Conservation (phyloP, 2,329 filamentous ascomycete species). For the Bipolaris sorokiniana region DNA sequence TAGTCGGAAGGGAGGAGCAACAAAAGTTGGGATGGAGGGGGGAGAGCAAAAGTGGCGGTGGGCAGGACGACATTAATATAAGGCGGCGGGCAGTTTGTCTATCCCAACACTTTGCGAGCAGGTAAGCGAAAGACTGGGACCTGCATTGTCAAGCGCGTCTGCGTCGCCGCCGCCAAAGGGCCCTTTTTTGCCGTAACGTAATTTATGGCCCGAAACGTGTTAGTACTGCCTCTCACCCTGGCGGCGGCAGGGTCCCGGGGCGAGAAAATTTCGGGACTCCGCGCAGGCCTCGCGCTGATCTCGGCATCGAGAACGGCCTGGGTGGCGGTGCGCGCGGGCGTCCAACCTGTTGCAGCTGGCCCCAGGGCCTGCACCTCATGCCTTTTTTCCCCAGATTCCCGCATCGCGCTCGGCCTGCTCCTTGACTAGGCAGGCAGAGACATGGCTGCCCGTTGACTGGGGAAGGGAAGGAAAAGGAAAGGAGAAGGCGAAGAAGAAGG, state of each 20-base stretch:
- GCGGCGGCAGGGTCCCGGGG: slow-evolving; percentile 24
- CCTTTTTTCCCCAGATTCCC: slow-evolving; percentile 32
- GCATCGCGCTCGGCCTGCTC: not conserved
- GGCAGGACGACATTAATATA: slow-evolving; percentile 15
- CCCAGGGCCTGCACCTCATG: not conserved
- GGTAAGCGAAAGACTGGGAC: slow-evolving; percentile 43
- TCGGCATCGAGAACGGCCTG: slow-evolving; percentile 26
- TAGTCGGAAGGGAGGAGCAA: slow-evolving; percentile 16
- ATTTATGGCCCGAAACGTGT: slow-evolving; percentile 29
- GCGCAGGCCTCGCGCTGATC: slow-evolving; percentile 27
- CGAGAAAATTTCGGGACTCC: slow-evolving; percentile 39
- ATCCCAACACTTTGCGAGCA: slow-evolving; percentile 30
- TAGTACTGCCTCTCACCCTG: slow-evolving; percentile 21
- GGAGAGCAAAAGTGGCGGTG: slow-evolving; percentile 13
- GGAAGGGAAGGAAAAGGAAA: not conserved
- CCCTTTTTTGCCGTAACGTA: slow-evolving; percentile 25
- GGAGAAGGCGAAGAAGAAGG: not conserved
- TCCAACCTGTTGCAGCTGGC: not conserved
- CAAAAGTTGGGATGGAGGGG: slow-evolving; percentile 17
- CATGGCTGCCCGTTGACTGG: not conserved
- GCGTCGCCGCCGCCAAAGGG: slow-evolving; percentile 12
- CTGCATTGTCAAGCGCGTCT: slow-evolving; percentile 38
- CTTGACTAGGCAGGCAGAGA: not conserved
- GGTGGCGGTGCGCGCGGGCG: slow-evolving; percentile 27
- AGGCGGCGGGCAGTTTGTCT: slow-evolving; percentile 17